Percentiles rank a stretch among this genome's conserved stretches.
Evolutionary conservation across 768 basidiomycete genomes (phyloP).

Genomic region (Boletus pseudo-olivaceus): DNA sequence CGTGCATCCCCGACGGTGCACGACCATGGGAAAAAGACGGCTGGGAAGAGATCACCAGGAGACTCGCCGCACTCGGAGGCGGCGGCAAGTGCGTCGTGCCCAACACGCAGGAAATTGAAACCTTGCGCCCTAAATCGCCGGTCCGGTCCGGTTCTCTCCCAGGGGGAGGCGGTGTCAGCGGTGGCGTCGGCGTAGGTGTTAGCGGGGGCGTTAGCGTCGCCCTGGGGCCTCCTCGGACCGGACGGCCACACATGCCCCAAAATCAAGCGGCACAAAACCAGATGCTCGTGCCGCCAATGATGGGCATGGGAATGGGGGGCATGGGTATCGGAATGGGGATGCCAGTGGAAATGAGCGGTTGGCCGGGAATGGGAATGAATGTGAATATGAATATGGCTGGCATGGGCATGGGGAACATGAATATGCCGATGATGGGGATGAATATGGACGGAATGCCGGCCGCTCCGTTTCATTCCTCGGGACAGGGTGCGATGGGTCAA

Average conservation of each 20-base stretch:
- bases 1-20: constrained; percentile 27
- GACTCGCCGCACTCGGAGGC: constrained; percentile 41
- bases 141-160: constrained; percentile 38
- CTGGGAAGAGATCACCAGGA: constrained; percentile 64
- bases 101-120: constrained; percentile 76
- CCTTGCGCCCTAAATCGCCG: constrained; percentile 83
- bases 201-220: constrained; percentile 20
- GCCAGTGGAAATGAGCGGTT: constrained; percentile 33
- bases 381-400: constrained; percentile 37
- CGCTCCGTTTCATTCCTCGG: constrained; percentile 21
- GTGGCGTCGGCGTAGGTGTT: constrained; percentile 21
- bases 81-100: constrained; percentile 64
- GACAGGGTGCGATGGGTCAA: constrained; percentile 23
- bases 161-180: constrained; percentile 26
- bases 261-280: constrained; percentile 23
- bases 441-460: constrained; percentile 33
- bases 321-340: constrained; percentile 37
- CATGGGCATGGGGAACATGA: constrained; percentile 40
- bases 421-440: constrained; percentile 42
- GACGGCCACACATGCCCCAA: constrained; percentile 11
- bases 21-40: constrained; percentile 56
- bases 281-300: constrained; percentile 39
- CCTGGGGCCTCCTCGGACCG: constrained; percentile 14
- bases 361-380: constrained; percentile 37
- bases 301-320: constrained; percentile 42